Conservation (phyloP, 129 eudicot species). For the Artemisia argyi region DNA sequence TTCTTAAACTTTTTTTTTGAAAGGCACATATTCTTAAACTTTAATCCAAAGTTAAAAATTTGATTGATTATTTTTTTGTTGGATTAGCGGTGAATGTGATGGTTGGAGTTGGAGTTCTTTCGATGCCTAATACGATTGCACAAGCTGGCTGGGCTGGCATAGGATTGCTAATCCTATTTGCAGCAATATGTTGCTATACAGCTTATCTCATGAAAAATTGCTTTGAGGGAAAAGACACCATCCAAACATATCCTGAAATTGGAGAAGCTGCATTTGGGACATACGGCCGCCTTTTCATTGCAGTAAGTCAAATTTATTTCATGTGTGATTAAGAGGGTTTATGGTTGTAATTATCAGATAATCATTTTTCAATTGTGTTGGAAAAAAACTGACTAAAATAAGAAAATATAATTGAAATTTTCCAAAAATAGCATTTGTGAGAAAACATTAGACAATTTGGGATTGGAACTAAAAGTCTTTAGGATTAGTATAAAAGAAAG, state of each 20-base stretch:
- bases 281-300: constrained; percentile 76
- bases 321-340: background rate
- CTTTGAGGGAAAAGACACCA: constrained; percentile 67
- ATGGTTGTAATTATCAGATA: background rate
- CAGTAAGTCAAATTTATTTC: constrained; percentile 46
- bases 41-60: background rate
- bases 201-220: constrained; percentile 81
- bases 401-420: background rate
- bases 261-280: constrained; percentile 99
- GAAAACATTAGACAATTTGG: background rate
- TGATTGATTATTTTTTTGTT: constrained; percentile 10
- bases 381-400: background rate
- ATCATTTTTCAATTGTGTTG: background rate
- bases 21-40: background rate
- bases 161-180: constrained; percentile 58
- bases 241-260: constrained; percentile 70
- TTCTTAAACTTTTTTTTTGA: background rate
- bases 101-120: constrained; percentile 89
- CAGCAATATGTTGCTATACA: constrained; percentile 71
- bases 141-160: constrained; percentile 82
- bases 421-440: background rate
- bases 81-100: constrained; percentile 66
- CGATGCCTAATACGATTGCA: constrained; percentile 75
- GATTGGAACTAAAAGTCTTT: background rate
- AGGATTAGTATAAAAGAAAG: background rate